phyloP scores from a whole-genome alignment of 78 protist genomes.

The Speleostelium caveatum region DNA sequence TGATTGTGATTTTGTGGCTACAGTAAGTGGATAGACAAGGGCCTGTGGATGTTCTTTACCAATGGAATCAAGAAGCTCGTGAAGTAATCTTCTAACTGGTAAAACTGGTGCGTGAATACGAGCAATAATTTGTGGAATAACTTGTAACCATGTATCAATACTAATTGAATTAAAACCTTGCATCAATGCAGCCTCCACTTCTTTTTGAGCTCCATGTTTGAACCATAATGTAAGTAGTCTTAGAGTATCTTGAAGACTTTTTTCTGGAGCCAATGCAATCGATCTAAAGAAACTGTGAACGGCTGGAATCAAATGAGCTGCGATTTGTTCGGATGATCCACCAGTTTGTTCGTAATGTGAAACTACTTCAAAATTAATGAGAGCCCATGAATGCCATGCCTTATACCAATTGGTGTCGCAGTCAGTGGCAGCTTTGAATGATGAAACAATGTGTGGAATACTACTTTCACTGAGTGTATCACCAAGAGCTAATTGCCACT shows the following conservation, averaged over 20 bases:
- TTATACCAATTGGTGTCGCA: slow-evolving; percentile 91
- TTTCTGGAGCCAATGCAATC: slow-evolving; percentile 81
- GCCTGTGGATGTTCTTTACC: slow-evolving; percentile 99
- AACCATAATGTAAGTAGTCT: slow-evolving; percentile 96
- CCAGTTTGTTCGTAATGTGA: slow-evolving; percentile 80
- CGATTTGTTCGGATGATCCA: slow-evolving; percentile 64
- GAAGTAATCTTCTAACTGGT: slow-evolving; percentile 84
- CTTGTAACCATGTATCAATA: slow-evolving; percentile 98
- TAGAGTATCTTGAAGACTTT: slow-evolving; percentile 91
- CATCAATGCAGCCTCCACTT: slow-evolving; percentile 64
- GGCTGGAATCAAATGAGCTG: slow-evolving; percentile 82
- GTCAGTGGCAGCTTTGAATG: slow-evolving; percentile 79
- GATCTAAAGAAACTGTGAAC: slow-evolving; percentile 92
- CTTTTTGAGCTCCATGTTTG: slow-evolving; percentile 85
- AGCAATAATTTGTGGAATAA: slow-evolving; percentile 95
- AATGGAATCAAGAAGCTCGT: slow-evolving; percentile 85
- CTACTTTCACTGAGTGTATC: slow-evolving; percentile 50
- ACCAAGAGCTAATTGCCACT: slow-evolving; percentile 82
- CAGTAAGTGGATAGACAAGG: slow-evolving; percentile 98
- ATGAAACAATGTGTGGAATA: slow-evolving; percentile 74
- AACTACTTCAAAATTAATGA: slow-evolving; percentile 90
- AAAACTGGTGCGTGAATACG: slow-evolving; percentile 90
- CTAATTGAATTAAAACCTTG: slow-evolving; percentile 89
- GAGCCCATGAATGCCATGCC: slow-evolving; percentile 98
- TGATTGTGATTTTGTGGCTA: slow-evolving; percentile 92